phyloP scores from a whole-genome alignment of 352 stramenopile genomes.

The Globisporangium parvum region DNA sequence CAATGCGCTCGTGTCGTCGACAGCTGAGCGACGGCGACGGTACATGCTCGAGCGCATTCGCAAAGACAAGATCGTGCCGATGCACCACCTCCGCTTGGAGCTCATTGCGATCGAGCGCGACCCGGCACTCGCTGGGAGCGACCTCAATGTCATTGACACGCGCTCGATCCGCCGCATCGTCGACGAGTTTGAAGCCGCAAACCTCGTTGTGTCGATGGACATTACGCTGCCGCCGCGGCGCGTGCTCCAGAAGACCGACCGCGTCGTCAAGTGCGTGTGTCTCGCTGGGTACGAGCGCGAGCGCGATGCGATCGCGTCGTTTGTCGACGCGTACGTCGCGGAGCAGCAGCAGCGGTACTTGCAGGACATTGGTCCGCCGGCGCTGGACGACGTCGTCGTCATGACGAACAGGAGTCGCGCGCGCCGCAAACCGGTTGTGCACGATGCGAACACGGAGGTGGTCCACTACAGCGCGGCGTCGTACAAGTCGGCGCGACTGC shows the following conservation, averaged over 20 bases:
- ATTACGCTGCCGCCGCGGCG: constrained; percentile 63
- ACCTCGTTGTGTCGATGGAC: constrained; percentile 48
- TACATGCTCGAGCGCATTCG: constrained; percentile 55
- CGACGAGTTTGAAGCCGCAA: constrained; percentile 45
- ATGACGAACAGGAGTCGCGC: constrained; percentile 36
- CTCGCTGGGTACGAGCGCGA: constrained; percentile 45
- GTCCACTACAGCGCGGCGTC: constrained; percentile 55
- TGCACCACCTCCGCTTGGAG: constrained; percentile 54
- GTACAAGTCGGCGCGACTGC: constrained; percentile 58
- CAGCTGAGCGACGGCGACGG: constrained; percentile 37
- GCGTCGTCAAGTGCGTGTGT: constrained; percentile 65
- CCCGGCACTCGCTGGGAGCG: constrained; percentile 14
- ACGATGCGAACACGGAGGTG: constrained; percentile 39
- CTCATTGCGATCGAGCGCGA: constrained; percentile 48
- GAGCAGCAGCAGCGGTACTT: constrained; percentile 62
- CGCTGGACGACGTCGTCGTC: constrained; percentile 51
- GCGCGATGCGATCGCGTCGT: constrained; percentile 38
- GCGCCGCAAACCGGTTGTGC: constrained; percentile 14
- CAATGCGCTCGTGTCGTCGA: constrained; percentile 47
- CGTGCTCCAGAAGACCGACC: constrained; percentile 53
- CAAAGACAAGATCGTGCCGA: constrained; percentile 57
- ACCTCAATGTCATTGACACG: constrained; percentile 49
- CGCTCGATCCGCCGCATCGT: constrained; percentile 63
- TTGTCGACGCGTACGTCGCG: constrained; percentile 59
- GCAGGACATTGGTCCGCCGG: constrained; percentile 38